Evolutionary conservation across 2,329 filamentous ascomycete genomes (phyloP), one percentile per base, ranked within the genome.

Genomic region (Pseudogymnoascus sp.): DNA sequence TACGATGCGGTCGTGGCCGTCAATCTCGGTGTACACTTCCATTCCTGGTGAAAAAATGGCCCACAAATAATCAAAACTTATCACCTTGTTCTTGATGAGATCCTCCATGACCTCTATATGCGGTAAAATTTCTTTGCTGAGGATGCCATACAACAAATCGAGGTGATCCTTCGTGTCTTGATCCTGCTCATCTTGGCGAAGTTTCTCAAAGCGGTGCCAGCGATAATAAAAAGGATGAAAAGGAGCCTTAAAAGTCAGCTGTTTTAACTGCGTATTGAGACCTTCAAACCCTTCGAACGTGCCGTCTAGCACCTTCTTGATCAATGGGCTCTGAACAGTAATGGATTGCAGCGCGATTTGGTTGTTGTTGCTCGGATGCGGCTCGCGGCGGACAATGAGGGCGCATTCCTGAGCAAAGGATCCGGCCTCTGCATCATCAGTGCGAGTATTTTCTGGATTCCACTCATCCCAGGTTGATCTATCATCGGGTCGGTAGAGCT

Each of bases 21-120:
- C 57, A 66, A 66, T 37, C 38, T 62, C n/a, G 18, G 59, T 64
- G 47, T 69, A 64, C 2, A 63, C 50, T 25, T 64, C 66, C 57
- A 57, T 68, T 57, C 60, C 64, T 12, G 64, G 64, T 2, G 60
- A 35, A 58, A 65, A 66, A 12, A 66, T 62, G 9, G 75, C 77
- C 76, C 76, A 79, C 2, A 79, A 68, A 47, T 74, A 68, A 15
- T 75, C 70, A 61, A 75, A 78, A 3, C 71, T 75, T 67, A 76
- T 75, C 37, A 76, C 72, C 6, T 69, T 66, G 61, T 76, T 74
- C 53, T 67, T 71, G 39, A 71, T 71, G 68, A 75, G 71, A 36
- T 68, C 66, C 1, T 62, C 47, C 61, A 64, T 64, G 1, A 41
- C 61, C n/a, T 64, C 64, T 20, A 66, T 64, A 7, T 60, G 61